Evolutionary conservation across 2,329 filamentous ascomycete species (phyloP), one percentile per base, ranked within the genome.

Genomic region (Orbilia javanica): DNA sequence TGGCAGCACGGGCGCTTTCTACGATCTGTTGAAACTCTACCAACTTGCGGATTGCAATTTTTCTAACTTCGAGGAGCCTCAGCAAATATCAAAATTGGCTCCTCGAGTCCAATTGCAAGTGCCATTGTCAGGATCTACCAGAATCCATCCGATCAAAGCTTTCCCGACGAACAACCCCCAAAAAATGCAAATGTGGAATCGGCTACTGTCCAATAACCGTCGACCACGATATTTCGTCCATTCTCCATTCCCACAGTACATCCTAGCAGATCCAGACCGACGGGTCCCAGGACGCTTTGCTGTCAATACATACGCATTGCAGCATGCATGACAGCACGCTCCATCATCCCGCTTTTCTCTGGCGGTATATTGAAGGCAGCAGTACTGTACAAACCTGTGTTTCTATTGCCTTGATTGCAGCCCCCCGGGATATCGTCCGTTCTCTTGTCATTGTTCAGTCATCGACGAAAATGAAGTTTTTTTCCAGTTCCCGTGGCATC

Each of bases 291-390:
- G 55, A 78, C 74, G 74, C 74, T 78, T 72, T 68, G 74, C 74
- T 78, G 74, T 78, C 74, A 72, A 63, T 78, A 78, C 74, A 78
- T 78, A 78, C 74, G 67, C 74, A 78, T 78, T 78, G 74, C 74
- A 78, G 67, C 66, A 27, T 53, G 57, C 69, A 68, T 74, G 70
- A 74, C 70, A 74, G 52, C 60, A 31, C 53, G 36, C 46, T 67
- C 53, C 46, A 31, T 46, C 18, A 22, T 27, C 44, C 57, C 18
- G 7, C 22, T 52, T 39, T 57, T 22, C 10, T 25, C 0, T 57
- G 29, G 4, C 46, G 4, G 29, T 57, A 57, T 36, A 29, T 29
- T 70, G 39, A 62, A 68, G 65, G 65, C 52, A 55, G 22, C 52
- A 53, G 36, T 67, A 34, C 31, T 29, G 50, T 29, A 55, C 50